A percentile compares a stretch with the other conserved stretches of the same genome.
Conservation (phyloP, 2,329 filamentous ascomycete species). For the Passalora sequoiae region DNA sequence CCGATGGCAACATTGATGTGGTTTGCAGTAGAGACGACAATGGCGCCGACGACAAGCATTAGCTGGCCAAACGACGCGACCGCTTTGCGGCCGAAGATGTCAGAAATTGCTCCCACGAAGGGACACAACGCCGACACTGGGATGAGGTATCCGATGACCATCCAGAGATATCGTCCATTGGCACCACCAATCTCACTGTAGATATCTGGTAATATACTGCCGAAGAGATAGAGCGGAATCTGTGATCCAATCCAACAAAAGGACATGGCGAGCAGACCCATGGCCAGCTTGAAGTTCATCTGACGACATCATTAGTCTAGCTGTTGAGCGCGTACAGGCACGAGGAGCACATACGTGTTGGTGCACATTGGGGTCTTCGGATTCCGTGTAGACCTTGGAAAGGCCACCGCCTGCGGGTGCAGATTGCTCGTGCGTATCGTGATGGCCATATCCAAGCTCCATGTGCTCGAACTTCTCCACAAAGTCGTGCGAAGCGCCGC, state of each 20-base stretch:
- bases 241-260: conserved; percentile 59
- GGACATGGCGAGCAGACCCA: conserved; percentile 53
- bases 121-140: conserved; percentile 54
- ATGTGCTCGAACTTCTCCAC: conserved; percentile 20
- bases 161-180: conserved; percentile 42
- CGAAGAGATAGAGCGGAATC: conserved; percentile 50
- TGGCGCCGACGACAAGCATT: conserved; percentile 55
- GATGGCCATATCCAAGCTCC: conserved; percentile 11
- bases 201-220: conserved; percentile 45
- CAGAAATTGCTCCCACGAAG: conserved; percentile 62
- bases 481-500: conserved; percentile 7
- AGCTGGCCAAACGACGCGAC: conserved; percentile 53
- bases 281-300: conserved; percentile 46
- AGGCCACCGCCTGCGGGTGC: not conserved
- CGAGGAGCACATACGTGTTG: conserved; percentile 4
- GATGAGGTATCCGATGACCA: conserved; percentile 52
- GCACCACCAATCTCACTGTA: conserved; percentile 57
- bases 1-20: conserved; percentile 58
- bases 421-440: no score
- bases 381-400: not conserved
- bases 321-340: not conserved
- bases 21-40: conserved; percentile 54
- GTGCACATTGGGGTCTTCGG: conserved; percentile 10
- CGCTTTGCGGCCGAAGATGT: conserved; percentile 58
- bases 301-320: conserved; percentile 20